A percentile compares a stretch with the other conserved stretches of the same genome.
Evolutionary conservation across 345 rosid genomes (phyloP).

Genomic region (Trapa incisa): DNA sequence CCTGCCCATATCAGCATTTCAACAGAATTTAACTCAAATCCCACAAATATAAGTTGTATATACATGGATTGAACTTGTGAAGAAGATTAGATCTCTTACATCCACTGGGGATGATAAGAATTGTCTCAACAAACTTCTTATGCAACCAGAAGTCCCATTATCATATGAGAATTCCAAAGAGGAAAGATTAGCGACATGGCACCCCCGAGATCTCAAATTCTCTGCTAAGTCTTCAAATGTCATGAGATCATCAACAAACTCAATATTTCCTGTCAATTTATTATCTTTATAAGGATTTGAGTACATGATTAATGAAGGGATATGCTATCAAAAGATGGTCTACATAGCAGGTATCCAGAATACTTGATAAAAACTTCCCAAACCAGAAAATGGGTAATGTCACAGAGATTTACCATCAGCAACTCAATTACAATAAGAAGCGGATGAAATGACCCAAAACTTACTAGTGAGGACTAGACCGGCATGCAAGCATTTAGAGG

Average conservation of each 20-base stretch:
- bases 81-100: constrained; percentile 31
- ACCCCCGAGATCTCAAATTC: constrained; percentile 63
- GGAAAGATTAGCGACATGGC: constrained; percentile 83
- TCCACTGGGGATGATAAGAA: constrained; percentile 50
- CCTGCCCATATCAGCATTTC: constrained; percentile 33
- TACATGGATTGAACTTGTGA: not conserved
- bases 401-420: not conserved
- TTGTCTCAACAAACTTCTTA: constrained; percentile 71
- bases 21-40: not conserved
- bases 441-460: constrained; percentile 16
- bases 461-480: constrained; percentile 79
- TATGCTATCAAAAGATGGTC: not conserved
- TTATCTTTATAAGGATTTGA: not conserved
- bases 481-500: constrained; percentile 56
- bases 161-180: constrained; percentile 59
- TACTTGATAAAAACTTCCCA: too few species aligned
- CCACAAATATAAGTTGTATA: not conserved
- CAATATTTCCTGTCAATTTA: constrained; percentile 65
- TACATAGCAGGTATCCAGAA: not conserved
- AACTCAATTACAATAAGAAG: not conserved
- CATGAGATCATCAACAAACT: constrained; percentile 79
- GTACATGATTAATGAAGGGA: not conserved
- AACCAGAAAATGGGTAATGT: too few species aligned
- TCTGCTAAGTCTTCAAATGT: constrained; percentile 66
- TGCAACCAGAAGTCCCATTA: constrained; percentile 70